Evolutionary conservation across 2,329 filamentous ascomycete species (phyloP).

Genomic region (Aaosphaeria pasadenensis): DNA sequence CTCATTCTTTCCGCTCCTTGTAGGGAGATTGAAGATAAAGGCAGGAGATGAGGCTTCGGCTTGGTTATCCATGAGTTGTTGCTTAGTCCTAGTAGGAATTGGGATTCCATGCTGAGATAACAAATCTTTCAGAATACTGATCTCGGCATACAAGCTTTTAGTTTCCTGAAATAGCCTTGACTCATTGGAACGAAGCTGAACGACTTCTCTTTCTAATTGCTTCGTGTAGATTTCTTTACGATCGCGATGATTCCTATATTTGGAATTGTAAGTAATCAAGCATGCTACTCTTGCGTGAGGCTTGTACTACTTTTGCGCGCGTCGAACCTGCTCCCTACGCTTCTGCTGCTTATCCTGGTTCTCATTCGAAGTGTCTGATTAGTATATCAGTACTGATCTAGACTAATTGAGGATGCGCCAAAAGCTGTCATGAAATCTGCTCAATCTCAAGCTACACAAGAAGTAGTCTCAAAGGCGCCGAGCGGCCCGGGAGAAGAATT

Average conservation of each 20-base stretch:
- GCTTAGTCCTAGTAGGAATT: background rate
- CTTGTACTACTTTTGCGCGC: constrained; percentile 29
- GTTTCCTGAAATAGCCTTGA: constrained; percentile 24
- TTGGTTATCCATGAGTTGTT: background rate
- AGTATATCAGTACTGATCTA: background rate
- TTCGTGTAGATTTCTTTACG: constrained; percentile 30
- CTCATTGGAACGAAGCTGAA: constrained; percentile 29
- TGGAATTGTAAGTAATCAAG: background rate
- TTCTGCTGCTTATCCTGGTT: background rate
- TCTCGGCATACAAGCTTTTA: constrained; percentile 17
- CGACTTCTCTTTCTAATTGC: constrained; percentile 24
- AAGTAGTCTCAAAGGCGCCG: background rate
- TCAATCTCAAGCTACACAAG: background rate
- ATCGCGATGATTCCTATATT: constrained; percentile 25
- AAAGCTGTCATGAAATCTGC: background rate
- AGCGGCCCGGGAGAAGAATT: background rate
- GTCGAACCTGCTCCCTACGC: constrained; percentile 36
- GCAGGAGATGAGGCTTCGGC: background rate
- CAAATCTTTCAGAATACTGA: constrained; percentile 15
- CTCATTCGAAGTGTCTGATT: background rate
- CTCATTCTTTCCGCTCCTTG: background rate
- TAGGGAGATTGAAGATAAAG: background rate
- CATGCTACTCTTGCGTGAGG: background rate
- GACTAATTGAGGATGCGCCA: background rate
- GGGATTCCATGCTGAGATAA: constrained; percentile 17